Base-by-base conservation (phyloP, 257 asterid species). In the Nicotiana tomentosiformis region DNA sequence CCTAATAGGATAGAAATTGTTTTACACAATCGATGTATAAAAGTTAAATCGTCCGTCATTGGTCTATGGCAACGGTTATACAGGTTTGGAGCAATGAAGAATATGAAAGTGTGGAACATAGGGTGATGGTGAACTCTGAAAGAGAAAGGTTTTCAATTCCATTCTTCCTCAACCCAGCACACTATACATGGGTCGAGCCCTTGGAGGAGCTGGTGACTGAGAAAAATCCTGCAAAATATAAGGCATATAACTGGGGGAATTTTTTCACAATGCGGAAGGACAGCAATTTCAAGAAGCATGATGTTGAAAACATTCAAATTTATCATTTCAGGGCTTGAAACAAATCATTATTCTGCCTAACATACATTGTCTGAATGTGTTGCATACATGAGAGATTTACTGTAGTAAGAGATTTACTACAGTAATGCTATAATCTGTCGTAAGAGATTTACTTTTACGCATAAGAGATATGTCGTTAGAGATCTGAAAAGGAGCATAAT, bases 21-120 rank as follows among this genome's bases (percentile, higher is more conserved):
- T 23, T 23, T 23, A 23, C 26, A 23, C 26, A 37, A 37, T 37
- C 0, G 10, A 39, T 39, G 49, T 39, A 39, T 39, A 39, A 39
- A 39, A 39, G 49, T 39, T 39, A 39, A 7, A 39, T 3, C 46
- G 10, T 39, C 46, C n/a, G n/a, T 37, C 37, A 20, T 20, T 56
- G 53, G 39, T 18, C 46, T 66, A 26, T 43, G 65, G n/a, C 39
- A 12, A 11, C 7, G 62, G 3, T 67, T 10, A 35, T 66, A 49
- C 79, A 92, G 96, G 96, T 92, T 9, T 92, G 94, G 95, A 93
- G 97, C 91, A 93, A 93, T 79, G 94, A 87, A 82, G 88, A 82
- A 84, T 93, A 92, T 62, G 93, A 90, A 49, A 93, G 97, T 56
- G 97, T 93, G 84, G 97, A 93, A 86, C 97, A 92, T 72, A 88